A percentile compares a stretch with the other conserved stretches of the same genome.
Evolutionary conservation across 768 basidiomycete species (phyloP).

Genomic region (Lentinula raphanica): DNA sequence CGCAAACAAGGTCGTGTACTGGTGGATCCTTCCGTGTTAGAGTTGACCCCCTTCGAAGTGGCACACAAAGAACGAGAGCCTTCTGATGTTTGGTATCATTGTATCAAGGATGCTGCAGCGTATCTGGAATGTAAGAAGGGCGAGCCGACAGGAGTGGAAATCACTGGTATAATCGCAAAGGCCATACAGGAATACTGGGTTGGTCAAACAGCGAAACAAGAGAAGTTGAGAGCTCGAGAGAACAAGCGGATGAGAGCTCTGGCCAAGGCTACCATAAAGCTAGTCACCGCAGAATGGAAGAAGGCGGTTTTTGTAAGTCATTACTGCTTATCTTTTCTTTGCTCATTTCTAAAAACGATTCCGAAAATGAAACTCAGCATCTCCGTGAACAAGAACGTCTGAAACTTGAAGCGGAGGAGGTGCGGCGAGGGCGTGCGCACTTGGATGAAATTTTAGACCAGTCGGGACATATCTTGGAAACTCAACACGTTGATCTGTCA

Average conservation of each 20-base stretch:
- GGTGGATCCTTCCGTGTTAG: slow-evolving; percentile 25
- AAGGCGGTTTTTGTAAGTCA: slow-evolving; percentile 74
- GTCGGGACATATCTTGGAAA: slow-evolving; percentile 80
- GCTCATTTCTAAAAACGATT: background rate
- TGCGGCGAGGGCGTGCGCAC: slow-evolving; percentile 75
- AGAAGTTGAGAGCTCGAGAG: slow-evolving; percentile 52
- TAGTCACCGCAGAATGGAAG: slow-evolving; percentile 80
- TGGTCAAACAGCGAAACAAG: slow-evolving; percentile 53
- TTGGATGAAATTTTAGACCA: slow-evolving; percentile 87
- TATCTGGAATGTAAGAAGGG: slow-evolving; percentile 21
- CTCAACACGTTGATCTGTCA: slow-evolving; percentile 69
- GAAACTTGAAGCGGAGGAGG: slow-evolving; percentile 69
- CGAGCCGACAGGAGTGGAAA: slow-evolving; percentile 29
- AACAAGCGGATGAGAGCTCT: slow-evolving; percentile 61
- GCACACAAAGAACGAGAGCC: slow-evolving; percentile 21
- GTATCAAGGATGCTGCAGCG: slow-evolving; percentile 42
- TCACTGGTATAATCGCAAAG: slow-evolving; percentile 53
- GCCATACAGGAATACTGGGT: slow-evolving; percentile 77
- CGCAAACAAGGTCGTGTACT: slow-evolving; percentile 43
- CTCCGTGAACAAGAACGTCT: slow-evolving; percentile 66
- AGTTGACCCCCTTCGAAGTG: background rate
- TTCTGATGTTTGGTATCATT: slow-evolving; percentile 54
- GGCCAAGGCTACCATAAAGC: slow-evolving; percentile 66
- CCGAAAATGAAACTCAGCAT: too few relatives aligned
- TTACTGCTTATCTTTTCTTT: background rate